A percentile compares a stretch with the other conserved stretches of the same genome.
phyloP scores from a whole-genome alignment of 2,329 filamentous ascomycete species.

The Chaetomium strumarium region DNA sequence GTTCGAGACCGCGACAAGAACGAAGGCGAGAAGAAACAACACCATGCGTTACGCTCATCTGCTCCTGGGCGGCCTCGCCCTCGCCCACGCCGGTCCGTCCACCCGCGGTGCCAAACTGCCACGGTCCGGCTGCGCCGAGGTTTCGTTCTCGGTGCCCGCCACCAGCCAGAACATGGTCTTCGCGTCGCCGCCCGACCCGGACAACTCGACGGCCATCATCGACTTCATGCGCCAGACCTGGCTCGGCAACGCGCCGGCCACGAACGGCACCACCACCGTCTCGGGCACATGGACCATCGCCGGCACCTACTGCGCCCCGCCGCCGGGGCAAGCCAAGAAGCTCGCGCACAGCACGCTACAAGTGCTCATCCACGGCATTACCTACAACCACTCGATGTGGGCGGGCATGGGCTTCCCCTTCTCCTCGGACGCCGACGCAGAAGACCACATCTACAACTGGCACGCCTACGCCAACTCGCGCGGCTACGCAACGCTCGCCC shows the following conservation, averaged over 20 bases:
- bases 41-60: too few species aligned
- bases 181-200: conserved; percentile 9
- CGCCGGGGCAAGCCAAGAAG: too few species aligned
- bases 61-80: too few species aligned
- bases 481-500: conserved; percentile 16
- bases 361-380: conserved; percentile 19
- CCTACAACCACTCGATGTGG: conserved; percentile 19
- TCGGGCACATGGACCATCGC: conserved; percentile 14
- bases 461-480: conserved; percentile 9
- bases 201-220: conserved; percentile 8
- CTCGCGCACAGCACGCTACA: conserved; percentile 6
- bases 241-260: conserved; percentile 2
- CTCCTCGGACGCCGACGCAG: too few species aligned
- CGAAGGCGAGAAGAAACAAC: too few species aligned
- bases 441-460: conserved; percentile 13
- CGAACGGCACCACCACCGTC: conserved; percentile 9
- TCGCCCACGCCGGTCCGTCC: too few species aligned
- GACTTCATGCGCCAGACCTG: conserved; percentile 3
- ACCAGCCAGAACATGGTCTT: conserved; percentile 8
- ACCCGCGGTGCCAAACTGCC: too few species aligned
- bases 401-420: conserved; percentile 9
- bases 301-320: conserved; percentile 12
- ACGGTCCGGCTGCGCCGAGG: neutral
- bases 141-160: conserved; percentile 11
- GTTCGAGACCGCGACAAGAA: too few species aligned